Conservation (phyloP, 306 rosid species). For the Gastrolobium villosum region DNA sequence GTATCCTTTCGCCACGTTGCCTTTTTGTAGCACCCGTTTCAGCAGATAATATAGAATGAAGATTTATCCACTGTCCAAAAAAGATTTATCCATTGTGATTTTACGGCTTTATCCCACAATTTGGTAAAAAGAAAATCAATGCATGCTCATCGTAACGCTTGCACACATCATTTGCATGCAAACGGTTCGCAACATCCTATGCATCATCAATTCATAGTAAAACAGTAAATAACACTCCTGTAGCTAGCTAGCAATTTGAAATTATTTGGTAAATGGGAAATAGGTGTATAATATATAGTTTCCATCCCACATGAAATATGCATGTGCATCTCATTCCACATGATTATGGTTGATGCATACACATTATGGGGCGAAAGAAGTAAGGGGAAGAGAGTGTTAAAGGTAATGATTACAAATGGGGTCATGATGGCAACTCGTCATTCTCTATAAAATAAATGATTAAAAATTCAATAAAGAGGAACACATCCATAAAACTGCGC, state of each 20-base stretch:
- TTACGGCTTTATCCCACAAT: not conserved
- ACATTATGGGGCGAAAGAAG: not conserved
- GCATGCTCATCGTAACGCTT: not conserved
- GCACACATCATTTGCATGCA: conserved; percentile 15
- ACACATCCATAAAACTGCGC: conserved; percentile 58
- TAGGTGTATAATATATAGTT: not conserved
- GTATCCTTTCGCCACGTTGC: conserved; percentile 44
- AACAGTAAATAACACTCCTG: not conserved
- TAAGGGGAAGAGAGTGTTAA: conserved; percentile 13
- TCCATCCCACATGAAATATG: conserved; percentile 27
- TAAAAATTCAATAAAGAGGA: conserved; percentile 35
- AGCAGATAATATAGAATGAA: not conserved
- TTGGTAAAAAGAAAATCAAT: not conserved
- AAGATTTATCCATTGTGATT: not conserved
- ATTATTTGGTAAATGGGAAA: not conserved
- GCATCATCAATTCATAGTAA: not conserved
- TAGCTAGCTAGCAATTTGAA: not conserved
- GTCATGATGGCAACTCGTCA: conserved; percentile 58
- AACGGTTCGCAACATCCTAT: not conserved
- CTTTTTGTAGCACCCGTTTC: not conserved
- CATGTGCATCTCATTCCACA: conserved; percentile 24
- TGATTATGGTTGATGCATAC: conserved; percentile 5
- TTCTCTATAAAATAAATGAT: conserved; percentile 44
- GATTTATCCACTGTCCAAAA: too few species aligned
- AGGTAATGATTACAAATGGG: conserved; percentile 66